Evolutionary conservation across 2,329 filamentous ascomycete genomes (phyloP), one percentile per base, ranked within the genome.

Genomic region (Sclerotinia subarctica): DNA sequence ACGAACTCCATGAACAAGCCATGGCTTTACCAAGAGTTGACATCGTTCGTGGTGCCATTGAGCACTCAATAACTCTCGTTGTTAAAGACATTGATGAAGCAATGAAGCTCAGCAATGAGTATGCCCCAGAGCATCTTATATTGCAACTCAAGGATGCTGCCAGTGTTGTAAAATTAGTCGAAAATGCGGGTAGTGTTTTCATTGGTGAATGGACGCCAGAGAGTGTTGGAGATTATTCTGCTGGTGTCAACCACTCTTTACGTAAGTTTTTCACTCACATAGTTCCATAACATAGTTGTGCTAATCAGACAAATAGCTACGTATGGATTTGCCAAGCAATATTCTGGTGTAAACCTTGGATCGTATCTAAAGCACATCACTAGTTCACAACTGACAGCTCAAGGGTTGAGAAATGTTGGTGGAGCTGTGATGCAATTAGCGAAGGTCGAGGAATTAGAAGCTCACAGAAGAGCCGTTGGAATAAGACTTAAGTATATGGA

Each of bases 341-440:
- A 99, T 82, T 97, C 93, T 7, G 95, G 95, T 64, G 95, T 99
- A 77, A 99, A 97, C 79, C 86, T 99, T 7, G 93, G 88, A 44
- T 98, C 94, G 2, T 99, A 97, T 81, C 86, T 97, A 78, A 99
- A 99, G 83, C 93, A 98, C 83, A 97, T 99, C 76, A 99, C 95
- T 49, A 95, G 92, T 81, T 93, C 93, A 0, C 92, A 96, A 79
- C 84, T 99, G 70, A 96, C 93, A 1, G 87, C 89, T 24, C 86
- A 97, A 75, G 95, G 95, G 29, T 82, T 99, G 70, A 85, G 86
- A 74, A 95, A 96, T 75, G 91, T 99, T 2, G 93, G 94, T 46
- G 82, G 84, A 65, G 93, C 95, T 5, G 95, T 99, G 64, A 97
- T 98, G 93, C 91, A 94, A 79, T 84, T 99, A 59, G 95, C 95